Conservation (phyloP, 768 basidiomycete genomes). For the Podaxis pistillaris region DNA sequence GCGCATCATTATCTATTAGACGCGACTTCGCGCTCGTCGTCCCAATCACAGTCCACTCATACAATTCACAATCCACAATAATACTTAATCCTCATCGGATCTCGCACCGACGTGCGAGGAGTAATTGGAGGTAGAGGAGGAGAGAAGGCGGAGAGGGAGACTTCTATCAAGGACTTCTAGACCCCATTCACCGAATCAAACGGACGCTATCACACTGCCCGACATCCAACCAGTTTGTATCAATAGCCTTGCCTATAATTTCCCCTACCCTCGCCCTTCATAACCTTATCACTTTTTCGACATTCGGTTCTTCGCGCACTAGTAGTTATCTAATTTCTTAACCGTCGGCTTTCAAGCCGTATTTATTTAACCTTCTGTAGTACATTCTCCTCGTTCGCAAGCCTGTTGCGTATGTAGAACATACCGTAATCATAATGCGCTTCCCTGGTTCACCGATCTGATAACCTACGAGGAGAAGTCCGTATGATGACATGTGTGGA, state of each 20-base stretch:
- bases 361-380: conserved; percentile 8
- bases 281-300: neutral
- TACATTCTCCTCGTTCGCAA: neutral
- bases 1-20: conserved; percentile 1
- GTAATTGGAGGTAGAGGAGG: neutral
- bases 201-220: conserved; percentile 20
- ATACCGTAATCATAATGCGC: conserved; percentile 10
- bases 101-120: conserved; percentile 4
- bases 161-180: conserved; percentile 22
- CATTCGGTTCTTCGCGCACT: neutral
- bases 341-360: neutral
- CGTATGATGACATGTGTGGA: neutral
- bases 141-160: conserved; percentile 9
- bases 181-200: conserved; percentile 28
- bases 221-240: conserved; percentile 22
- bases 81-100: conserved; percentile 1
- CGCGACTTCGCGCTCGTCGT: conserved; percentile 9
- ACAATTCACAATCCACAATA: conserved; percentile 16
- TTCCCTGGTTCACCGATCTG: conserved; percentile 6
- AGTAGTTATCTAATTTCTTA: neutral
- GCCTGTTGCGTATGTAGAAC: conserved; percentile 10
- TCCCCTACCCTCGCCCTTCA: neutral
- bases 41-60: conserved; percentile 6
- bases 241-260: conserved; percentile 18
- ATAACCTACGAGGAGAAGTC: conserved; percentile 6